Evolutionary conservation across 148 eudicot genomes (phyloP), one percentile per base, ranked within the genome.

Genomic region (Agrostemma githago): DNA sequence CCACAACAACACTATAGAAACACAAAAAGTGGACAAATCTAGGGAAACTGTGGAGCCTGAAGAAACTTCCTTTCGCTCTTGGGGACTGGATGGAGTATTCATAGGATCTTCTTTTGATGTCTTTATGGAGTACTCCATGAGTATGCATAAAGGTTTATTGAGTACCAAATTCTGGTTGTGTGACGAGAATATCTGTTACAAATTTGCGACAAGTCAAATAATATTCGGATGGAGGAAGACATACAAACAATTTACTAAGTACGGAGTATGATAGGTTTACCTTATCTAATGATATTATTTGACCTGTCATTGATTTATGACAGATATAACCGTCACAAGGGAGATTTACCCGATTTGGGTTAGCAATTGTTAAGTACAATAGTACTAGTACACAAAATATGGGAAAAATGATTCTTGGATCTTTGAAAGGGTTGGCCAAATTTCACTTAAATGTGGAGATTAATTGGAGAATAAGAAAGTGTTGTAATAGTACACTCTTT

Each of bases 91-190:
- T 41, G 43, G 21, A 60, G n/a, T 4, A 15, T 68, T 4, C 14
- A 2, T 17, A 12, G 72, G 54, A 61, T 71, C 71, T 54, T 64
- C 58, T 64, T 77, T 72, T 77, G 20, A 77, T 71, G 71, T 39
- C 21, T 71, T 38, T 40, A 64, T 26, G 34, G 34, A 26, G 34
- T 26, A 26, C n/a, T n/a, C n/a, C 34, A 26, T 26, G 34, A 3
- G 10, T 46, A 46, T 46, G 51, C 51, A 46, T 46, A 46, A 46
- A 46, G 51, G 51, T 46, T 46, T n/a, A n/a, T n/a, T 46, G 8
- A 48, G 54, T 48, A 1, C 34, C 34, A 26, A 26, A 26, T 26
- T 26, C 0, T 26, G 1, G 1, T 26, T 26, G 1, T 26, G 1
- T 26, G 1, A 26, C 34, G 34, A 26, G 34, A 26, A 26, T 26